A percentile compares a stretch with the other conserved stretches of the same genome.
phyloP scores from a whole-genome alignment of 345 rosid genomes.

The Salix arbutifolia region DNA sequence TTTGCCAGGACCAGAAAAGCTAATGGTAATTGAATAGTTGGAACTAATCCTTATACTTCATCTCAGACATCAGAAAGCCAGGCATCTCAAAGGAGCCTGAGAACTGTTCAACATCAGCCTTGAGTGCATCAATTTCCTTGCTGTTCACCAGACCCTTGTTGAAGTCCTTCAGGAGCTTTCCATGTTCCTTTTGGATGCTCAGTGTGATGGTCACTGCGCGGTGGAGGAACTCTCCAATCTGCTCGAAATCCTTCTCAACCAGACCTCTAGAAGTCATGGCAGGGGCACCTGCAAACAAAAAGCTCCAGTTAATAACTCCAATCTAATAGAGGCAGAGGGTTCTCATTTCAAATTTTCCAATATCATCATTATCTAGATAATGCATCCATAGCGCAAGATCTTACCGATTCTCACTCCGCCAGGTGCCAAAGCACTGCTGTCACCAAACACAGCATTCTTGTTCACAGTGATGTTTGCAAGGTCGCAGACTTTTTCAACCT shows the following conservation, averaged over 20 bases:
- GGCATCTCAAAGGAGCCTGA: conserved; percentile 32
- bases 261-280: conserved; percentile 98
- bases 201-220: conserved; percentile 77
- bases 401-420: conserved; percentile 99
- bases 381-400: no score
- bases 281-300: conserved; percentile 61
- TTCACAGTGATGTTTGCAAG: conserved; percentile 91
- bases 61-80: conserved; percentile 29
- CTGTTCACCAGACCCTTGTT: conserved; percentile 50
- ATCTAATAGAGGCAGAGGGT: no score
- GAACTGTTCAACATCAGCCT: conserved; percentile 44
- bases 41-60: conserved; percentile 34
- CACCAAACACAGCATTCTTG: conserved; percentile 99
- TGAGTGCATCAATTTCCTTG: conserved; percentile 82
- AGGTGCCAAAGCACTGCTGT: conserved; percentile 99
- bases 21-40: no score
- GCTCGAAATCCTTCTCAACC: conserved; percentile 92
- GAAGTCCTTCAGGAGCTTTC: conserved; percentile 61
- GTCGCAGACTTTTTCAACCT: conserved; percentile 97
- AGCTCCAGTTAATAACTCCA: conserved; percentile 1
- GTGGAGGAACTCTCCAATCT: conserved; percentile 91
- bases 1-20: background rate
- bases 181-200: conserved; percentile 75
- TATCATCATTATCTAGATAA: no score
- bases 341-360: no score